Conservation (phyloP, 805 yeast species). For the Candida dajiaensis region DNA sequence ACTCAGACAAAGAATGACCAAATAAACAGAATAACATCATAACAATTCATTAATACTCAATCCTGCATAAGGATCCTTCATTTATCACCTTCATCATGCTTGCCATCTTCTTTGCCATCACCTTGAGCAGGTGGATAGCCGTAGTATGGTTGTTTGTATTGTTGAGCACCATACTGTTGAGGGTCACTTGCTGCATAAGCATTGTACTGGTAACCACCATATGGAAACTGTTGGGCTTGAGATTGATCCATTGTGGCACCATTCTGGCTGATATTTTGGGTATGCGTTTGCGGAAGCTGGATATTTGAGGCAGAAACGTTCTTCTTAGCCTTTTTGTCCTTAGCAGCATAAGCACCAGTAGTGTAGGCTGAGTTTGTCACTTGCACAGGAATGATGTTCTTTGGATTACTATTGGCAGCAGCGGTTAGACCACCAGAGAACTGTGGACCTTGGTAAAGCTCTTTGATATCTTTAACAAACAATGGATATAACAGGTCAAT, state of each 20-base stretch:
- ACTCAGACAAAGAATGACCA: background rate
- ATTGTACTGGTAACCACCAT: conserved; percentile 12
- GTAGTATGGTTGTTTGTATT: conserved; percentile 2
- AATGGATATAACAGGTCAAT: conserved; percentile 52
- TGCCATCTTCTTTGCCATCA: background rate
- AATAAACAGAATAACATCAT: background rate
- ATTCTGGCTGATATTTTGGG: background rate
- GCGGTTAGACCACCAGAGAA: conserved; percentile 27
- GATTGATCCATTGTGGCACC: background rate
- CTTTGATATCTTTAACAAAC: conserved; percentile 61
- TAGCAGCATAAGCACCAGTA: conserved; percentile 16
- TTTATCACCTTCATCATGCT: background rate
- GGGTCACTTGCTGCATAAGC: conserved; percentile 8
- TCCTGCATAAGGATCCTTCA: background rate
- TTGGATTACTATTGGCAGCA: conserved; percentile 24
- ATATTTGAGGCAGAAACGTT: background rate
- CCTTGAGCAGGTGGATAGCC: conserved; percentile 4
- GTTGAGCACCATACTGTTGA: conserved; percentile 4
- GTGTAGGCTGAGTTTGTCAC: conserved; percentile 22
- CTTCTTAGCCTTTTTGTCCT: conserved; percentile 13
- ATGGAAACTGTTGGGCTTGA: conserved; percentile 4
- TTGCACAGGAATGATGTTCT: conserved; percentile 23
- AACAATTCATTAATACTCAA: background rate
- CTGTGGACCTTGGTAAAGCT: conserved; percentile 25
- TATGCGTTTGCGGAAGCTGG: background rate